Evolutionary conservation across 2,329 filamentous ascomycete genomes (phyloP).

Genomic region (Diaporthe humulicola): DNA sequence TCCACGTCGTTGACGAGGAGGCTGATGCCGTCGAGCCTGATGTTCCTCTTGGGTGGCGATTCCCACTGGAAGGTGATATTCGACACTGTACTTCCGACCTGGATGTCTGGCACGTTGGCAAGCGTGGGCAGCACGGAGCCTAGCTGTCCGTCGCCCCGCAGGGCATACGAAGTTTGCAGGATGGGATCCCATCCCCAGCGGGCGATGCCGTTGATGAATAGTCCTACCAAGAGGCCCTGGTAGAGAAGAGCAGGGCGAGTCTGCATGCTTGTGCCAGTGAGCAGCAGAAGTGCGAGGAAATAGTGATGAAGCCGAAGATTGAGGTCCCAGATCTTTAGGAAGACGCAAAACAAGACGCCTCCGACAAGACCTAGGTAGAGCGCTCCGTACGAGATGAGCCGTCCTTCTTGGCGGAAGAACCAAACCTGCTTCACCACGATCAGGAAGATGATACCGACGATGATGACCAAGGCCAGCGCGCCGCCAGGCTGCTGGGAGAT

Average conservation of each 20-base stretch:
- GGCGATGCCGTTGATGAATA: constrained; percentile 94
- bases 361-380: constrained; percentile 79
- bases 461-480: constrained; percentile 82
- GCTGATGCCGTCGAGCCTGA: constrained; percentile 76
- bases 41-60: constrained; percentile 61
- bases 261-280: constrained; percentile 90
- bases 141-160: constrained; percentile 77
- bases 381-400: constrained; percentile 81
- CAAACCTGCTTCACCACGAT: constrained; percentile 84
- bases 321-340: constrained; percentile 74
- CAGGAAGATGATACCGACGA: constrained; percentile 77
- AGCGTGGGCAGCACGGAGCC: constrained; percentile 73
- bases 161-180: constrained; percentile 81
- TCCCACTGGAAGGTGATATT: constrained; percentile 75
- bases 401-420: constrained; percentile 87
- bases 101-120: constrained; percentile 59
- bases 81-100: constrained; percentile 63
- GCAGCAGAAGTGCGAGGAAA: constrained; percentile 85
- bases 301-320: constrained; percentile 95
- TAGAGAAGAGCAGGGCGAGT: constrained; percentile 88
- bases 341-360: constrained; percentile 77
- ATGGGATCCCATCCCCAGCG: constrained; percentile 94
- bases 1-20: constrained; percentile 90
- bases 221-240: constrained; percentile 88
- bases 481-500: constrained; percentile 91